Evolutionary conservation across 495 filamentous ascomycete species (phyloP), one percentile per base, ranked within the genome.

Genomic region (Filosporella fistucella): DNA sequence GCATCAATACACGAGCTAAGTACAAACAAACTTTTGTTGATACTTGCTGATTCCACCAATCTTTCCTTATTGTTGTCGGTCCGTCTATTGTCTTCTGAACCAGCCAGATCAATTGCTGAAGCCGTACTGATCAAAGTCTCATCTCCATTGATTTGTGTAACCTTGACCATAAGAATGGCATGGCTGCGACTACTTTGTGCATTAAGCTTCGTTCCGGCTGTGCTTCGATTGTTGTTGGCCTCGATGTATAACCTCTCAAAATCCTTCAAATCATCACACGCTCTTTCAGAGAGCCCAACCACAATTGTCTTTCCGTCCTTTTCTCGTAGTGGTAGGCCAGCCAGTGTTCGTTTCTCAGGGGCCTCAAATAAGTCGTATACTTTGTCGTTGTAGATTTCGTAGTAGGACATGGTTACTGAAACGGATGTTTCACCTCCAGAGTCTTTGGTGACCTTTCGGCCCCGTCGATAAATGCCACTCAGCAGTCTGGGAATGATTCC

Each of bases 351-450:
- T 67, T 91, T 95, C 59, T 96, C 91, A 2, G 89, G 88, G 1
- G 91, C 67, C 61, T 95, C 87, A 49, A 98, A 91, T 22, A 98
- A 68, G 62, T 98, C 93, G 57, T 82, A 96, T 5, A 98, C 91
- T 63, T 88, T 89, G 65, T 93, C 88, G 62, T 96, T 96, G 68
- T 98, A 98, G 43, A 98, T 97, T 59, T 98, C 93, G 68, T 96
- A 98, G 68, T 98, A 98, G 30, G 86, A 91, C 58, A 98, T 78
- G 12, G 81, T 75, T 8, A 96, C 89, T 26, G 78, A 70, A 33
- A 95, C 89, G 2, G 70, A 74, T 0, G 82, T 93, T 32, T 78
- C 77, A 1, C 85, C 90, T 7, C 75, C 74, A 35, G 82, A 81
- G 54, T 96, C 91, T 61, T 93, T 95, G 47, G 84, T 80, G 4